Evolutionary conservation across 1,139 yeast genomes (phyloP).

Genomic region (Zhuliangozyma blackwelliae): DNA sequence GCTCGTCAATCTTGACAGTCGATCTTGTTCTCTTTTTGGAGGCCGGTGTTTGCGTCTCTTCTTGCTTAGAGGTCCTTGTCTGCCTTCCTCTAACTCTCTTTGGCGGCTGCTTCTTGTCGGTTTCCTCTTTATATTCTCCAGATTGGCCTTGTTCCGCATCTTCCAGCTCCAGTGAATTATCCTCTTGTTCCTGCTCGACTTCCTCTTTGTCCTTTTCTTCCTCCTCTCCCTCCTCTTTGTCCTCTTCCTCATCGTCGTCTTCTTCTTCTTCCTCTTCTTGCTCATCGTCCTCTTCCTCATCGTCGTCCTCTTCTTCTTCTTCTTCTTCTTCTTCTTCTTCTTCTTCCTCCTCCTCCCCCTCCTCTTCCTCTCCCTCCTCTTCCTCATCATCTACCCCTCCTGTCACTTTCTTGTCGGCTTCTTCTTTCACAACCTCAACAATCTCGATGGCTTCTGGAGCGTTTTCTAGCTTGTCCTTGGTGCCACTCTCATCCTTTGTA

Average conservation of each 20-base stretch:
- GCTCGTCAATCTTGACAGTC: conserved; percentile 18
- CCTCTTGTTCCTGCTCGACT: conserved; percentile 9
- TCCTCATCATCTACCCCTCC: conserved; percentile 5
- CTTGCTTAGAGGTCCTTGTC: conserved; percentile 9
- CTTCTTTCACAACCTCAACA: conserved; percentile 3
- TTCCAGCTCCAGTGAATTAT: conserved; percentile 6
- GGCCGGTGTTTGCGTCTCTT: conserved; percentile 8
- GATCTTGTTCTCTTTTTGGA: conserved; percentile 28
- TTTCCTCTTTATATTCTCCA: conserved; percentile 13
- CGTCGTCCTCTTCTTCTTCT: conserved; percentile 2
- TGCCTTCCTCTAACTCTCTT: conserved; percentile 14
- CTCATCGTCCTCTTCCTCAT: conserved; percentile 1
- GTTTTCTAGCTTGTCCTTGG: conserved; percentile 1
- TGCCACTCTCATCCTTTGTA: background rate
- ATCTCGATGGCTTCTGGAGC: conserved; percentile 1
- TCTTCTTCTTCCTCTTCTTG: conserved; percentile 1
- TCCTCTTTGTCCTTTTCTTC: conserved; percentile 13
- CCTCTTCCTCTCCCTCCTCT: conserved; percentile 1
- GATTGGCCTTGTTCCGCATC: conserved; percentile 15
- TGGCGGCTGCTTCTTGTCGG: conserved; percentile 4
- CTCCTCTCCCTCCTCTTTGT: conserved; percentile 10
- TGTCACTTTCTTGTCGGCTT: conserved; percentile 7
- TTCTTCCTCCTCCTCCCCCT: conserved; percentile 4
- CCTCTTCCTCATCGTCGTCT: conserved; percentile 11
- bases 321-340: conserved; percentile 3